Percentiles rank a stretch among this genome's conserved stretches.
Evolutionary conservation across 2,329 filamentous ascomycete genomes (phyloP).

Genomic region (Phaeosphaeria sp.): DNA sequence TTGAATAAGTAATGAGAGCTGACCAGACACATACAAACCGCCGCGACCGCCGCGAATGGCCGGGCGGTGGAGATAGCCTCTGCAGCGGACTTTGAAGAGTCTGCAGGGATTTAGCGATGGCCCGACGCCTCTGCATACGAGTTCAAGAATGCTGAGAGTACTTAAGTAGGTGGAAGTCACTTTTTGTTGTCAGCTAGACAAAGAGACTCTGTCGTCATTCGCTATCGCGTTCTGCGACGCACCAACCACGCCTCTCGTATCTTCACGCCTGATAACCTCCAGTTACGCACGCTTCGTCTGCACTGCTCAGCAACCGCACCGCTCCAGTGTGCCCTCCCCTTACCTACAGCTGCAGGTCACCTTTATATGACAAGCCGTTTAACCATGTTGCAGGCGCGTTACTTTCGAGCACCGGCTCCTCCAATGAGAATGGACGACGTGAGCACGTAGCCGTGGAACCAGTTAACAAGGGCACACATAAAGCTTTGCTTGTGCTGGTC

Average conservation of each 20-base stretch:
- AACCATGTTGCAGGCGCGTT: conserved; percentile 43
- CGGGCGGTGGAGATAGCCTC: conserved; percentile 13
- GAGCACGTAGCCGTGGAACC: conserved; percentile 32
- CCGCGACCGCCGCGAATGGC: conserved; percentile 22
- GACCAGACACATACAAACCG: background rate
- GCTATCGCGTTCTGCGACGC: conserved; percentile 15
- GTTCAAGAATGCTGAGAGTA: conserved; percentile 2
- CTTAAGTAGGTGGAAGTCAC: background rate
- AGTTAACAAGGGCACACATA: conserved; percentile 28
- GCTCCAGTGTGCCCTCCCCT: conserved; percentile 40
- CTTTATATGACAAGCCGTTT: conserved; percentile 37
- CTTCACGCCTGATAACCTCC: conserved; percentile 14
- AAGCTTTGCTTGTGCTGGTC: conserved; percentile 18
- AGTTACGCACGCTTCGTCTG: conserved; percentile 14
- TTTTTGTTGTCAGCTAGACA: conserved; percentile 1
- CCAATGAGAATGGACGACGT: conserved; percentile 40
- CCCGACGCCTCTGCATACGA: conserved; percentile 4
- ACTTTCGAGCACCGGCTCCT: conserved; percentile 28
- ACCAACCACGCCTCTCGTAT: conserved; percentile 20
- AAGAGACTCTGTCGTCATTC: conserved; percentile 22
- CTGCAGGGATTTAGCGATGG: conserved; percentile 15
- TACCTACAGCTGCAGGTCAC: conserved; percentile 32
- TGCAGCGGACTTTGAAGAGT: conserved; percentile 6
- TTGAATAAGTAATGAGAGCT: conserved; percentile 4
- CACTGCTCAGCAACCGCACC: conserved; percentile 28